Conservation (phyloP, 768 basidiomycete species). For the Pseudohyphozyma bogoriensis region DNA sequence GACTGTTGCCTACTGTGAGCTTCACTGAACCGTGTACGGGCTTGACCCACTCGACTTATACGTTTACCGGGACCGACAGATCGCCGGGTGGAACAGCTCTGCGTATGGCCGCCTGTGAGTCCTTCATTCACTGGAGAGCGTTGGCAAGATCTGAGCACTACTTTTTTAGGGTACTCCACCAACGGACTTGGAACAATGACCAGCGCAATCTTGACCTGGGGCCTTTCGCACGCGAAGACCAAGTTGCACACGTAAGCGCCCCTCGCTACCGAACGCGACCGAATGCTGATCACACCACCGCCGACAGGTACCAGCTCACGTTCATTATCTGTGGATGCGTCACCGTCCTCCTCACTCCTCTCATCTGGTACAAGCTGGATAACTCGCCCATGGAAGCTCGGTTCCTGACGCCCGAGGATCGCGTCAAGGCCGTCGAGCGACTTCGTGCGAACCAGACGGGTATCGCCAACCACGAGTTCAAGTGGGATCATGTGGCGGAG, state of each 20-base stretch:
- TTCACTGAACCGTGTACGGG: constrained; percentile 16
- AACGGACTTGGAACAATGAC: too few species aligned
- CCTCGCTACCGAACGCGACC: too few species aligned
- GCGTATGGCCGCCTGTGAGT: too few species aligned
- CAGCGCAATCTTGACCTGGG: too few species aligned
- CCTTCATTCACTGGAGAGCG: too few species aligned
- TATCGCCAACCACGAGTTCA: constrained; percentile 5
- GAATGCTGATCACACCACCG: too few species aligned
- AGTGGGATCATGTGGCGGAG: constrained; percentile 22
- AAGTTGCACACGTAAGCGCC: too few species aligned
- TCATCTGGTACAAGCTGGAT: constrained; percentile 24
- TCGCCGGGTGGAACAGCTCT: too few species aligned
- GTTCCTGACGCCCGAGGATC: too few species aligned
- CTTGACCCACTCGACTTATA: constrained; percentile 10
- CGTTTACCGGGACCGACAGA: constrained; percentile 10
- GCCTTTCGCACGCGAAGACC: too few species aligned
- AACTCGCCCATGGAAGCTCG: constrained; percentile 24
- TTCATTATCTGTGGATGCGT: constrained; percentile 26
- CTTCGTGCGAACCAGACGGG: constrained; percentile 28
- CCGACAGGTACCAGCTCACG: constrained; percentile 26
- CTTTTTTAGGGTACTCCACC: too few species aligned
- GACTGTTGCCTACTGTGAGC: constrained; percentile 32
- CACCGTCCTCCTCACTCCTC: constrained; percentile 15
- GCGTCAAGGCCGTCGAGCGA: constrained; percentile 31
- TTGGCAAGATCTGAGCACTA: too few species aligned